Evolutionary conservation across 345 rosid genomes (phyloP).

Genomic region (Gossypium bickii): DNA sequence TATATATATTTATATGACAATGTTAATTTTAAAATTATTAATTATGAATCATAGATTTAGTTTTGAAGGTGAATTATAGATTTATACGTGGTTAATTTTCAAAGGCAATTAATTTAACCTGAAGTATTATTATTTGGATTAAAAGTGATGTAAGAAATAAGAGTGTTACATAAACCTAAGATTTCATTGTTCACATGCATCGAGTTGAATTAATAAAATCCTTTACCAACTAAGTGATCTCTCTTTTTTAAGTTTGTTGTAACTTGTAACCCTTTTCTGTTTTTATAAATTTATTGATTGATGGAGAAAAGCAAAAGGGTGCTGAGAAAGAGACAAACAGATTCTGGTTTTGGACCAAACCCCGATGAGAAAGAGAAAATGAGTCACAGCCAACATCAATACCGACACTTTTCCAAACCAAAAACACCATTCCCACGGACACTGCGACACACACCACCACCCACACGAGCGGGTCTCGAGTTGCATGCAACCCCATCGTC

Average conservation of each 20-base stretch:
- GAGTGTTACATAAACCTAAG: too few species aligned
- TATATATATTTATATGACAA: too few species aligned
- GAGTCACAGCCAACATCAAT: slow-evolving; percentile 25
- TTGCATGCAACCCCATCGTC: slow-evolving; percentile 23
- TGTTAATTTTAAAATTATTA: too few species aligned
- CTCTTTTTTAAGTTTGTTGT: not conserved
- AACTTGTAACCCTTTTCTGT: not conserved
- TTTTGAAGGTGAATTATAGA: too few species aligned
- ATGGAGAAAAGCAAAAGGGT: slow-evolving; percentile 27
- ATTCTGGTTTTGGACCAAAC: slow-evolving; percentile 39
- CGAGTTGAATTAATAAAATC: too few species aligned
- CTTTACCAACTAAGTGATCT: too few species aligned
- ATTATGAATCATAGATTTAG: too few species aligned
- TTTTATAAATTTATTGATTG: not conserved
- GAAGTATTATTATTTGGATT: too few species aligned
- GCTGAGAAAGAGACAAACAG: slow-evolving; percentile 36
- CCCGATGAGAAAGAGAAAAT: slow-evolving; percentile 29
- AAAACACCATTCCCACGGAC: not conserved
- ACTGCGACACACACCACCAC: slow-evolving; percentile 26
- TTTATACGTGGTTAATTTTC: too few species aligned
- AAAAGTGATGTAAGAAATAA: too few species aligned
- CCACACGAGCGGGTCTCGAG: slow-evolving; percentile 66
- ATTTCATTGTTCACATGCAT: too few species aligned
- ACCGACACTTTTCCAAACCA: slow-evolving; percentile 12
- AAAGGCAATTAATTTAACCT: too few species aligned